Evolutionary conservation across 768 basidiomycete genomes (phyloP), one percentile per base, ranked within the genome.

Genomic region (Amanita thiersii): DNA sequence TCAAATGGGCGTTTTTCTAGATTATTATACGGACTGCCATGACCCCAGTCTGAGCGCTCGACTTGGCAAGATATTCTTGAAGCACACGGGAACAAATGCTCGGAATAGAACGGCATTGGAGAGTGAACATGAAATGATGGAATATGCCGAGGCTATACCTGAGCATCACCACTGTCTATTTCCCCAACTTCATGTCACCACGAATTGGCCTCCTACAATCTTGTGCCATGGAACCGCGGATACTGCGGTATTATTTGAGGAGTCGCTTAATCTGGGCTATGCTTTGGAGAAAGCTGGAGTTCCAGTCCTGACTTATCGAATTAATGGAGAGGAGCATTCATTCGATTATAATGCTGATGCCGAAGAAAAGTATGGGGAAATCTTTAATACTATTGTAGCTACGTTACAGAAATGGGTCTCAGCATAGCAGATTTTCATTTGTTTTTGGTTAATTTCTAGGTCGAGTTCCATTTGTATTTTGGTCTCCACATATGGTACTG

Each of bases 21-120:
- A 84, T 56, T 81, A 80, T 49, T 74, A 69, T 50, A 77, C 78
- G 0, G 70, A 66, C 5, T 51, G 68, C 15, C 62, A 70, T 37
- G 51, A 56, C 2, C 63, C 66, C 11, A 75, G 76, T 45, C 54
- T 82, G 12, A 80, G 76, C 45, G 56, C 40, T 1, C 9, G 36
- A 4, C 61, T 81, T 12, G 63, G 70, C 1, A 49, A 50, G 4
- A 45, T 47, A 3, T 50, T 59, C 23, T 30, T 24, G 38, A 44
- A n/a, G 30, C 24, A 25, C 37, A 26, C 26, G 42, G 35, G 36
- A 18, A 24, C 14, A 17, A 44, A 40, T 20, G 12, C 20, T 4
- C 5, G 50, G 9, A 49, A 72, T 10, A 65, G 66, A 32, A 2
- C 40, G 51, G 2, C 62, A 66, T 20, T n/a, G 10, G 15, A 24